Evolutionary conservation across 257 asterid genomes (phyloP).

Genomic region (Solanum tarapatanum): DNA sequence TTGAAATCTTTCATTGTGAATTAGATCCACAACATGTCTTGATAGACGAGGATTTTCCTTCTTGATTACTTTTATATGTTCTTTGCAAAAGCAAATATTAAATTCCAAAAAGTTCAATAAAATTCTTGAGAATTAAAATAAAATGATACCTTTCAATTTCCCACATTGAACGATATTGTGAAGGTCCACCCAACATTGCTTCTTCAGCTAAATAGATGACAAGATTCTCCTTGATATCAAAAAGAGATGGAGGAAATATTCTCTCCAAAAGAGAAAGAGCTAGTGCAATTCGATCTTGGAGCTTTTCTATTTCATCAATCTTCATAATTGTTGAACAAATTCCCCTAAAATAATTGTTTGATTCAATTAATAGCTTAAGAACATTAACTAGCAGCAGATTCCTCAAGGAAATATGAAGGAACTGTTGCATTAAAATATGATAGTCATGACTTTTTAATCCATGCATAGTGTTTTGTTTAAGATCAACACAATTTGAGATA

Average conservation of each 20-base stretch:
- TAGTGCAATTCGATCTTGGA: neutral
- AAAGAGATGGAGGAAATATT: too few species aligned
- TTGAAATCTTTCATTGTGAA: too few species aligned
- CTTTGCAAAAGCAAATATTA: too few species aligned
- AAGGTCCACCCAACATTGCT: neutral
- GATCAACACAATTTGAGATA: neutral
- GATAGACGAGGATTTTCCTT: too few species aligned
- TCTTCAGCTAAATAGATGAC: neutral
- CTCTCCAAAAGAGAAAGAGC: neutral
- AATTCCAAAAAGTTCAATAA: too few species aligned
- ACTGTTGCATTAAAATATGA: neutral
- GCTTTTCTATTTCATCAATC: neutral
- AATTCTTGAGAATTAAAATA: neutral
- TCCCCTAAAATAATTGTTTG: neutral
- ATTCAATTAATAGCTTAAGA: neutral
- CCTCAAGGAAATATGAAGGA: neutral
- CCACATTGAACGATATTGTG: neutral
- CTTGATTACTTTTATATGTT: too few species aligned
- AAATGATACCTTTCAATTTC: neutral
- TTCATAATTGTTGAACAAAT: neutral
- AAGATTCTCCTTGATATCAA: neutral
- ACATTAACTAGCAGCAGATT: neutral
- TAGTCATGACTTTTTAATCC: neutral
- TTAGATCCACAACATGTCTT: too few species aligned
- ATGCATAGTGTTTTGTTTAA: neutral